Percentiles rank a stretch among this genome's conserved stretches.
Conservation (phyloP, 2,329 filamentous ascomycete species). For the Ceratocystiopsis sp. region DNA sequence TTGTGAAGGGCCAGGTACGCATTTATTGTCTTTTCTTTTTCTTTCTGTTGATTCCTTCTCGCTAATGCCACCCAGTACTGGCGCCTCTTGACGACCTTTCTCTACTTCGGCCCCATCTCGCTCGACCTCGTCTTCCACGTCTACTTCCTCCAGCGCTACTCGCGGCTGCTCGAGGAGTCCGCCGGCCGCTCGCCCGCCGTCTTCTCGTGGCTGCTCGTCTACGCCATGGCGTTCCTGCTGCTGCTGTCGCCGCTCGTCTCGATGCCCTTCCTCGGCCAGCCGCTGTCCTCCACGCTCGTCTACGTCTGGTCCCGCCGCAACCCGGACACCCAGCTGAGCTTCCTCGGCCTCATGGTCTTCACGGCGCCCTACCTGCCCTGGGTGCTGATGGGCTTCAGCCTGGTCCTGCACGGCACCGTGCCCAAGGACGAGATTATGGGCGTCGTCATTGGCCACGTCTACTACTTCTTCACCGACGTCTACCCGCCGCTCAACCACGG, state of each 20-base stretch:
- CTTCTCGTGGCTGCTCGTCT: conserved; percentile 87
- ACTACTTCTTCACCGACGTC: conserved; percentile 96
- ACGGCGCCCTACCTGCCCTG: conserved; percentile 89
- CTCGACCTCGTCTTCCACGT: conserved; percentile 94
- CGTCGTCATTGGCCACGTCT: conserved; percentile 84
- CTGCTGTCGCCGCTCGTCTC: conserved; percentile 71
- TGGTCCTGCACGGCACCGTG: conserved; percentile 75
- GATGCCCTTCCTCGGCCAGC: conserved; percentile 87
- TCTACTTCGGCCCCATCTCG: conserved; percentile 90
- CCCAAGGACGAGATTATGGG: conserved; percentile 96
- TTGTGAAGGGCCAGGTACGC: conserved; percentile 73
- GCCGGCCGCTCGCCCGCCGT: conserved; percentile 82
- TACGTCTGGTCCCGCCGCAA: conserved; percentile 98
- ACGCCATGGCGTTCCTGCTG: conserved; percentile 65
- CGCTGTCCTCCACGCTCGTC: conserved; percentile 79
- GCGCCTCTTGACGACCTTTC: conserved; percentile 88
- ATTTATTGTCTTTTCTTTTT: neutral
- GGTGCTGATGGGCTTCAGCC: conserved; percentile 84
- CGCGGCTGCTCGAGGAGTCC: conserved; percentile 83
- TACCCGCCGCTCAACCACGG: conserved; percentile 83
- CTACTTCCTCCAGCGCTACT: conserved; percentile 95
- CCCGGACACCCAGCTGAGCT: conserved; percentile 76
- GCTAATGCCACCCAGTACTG: conserved; percentile 75
- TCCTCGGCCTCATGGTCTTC: conserved; percentile 78
- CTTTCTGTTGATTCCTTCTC: neutral